Percentiles rank a stretch among this genome's conserved stretches.
Evolutionary conservation across 202 grass and related monocot species (phyloP).

Genomic region (Digitaria exilis): DNA sequence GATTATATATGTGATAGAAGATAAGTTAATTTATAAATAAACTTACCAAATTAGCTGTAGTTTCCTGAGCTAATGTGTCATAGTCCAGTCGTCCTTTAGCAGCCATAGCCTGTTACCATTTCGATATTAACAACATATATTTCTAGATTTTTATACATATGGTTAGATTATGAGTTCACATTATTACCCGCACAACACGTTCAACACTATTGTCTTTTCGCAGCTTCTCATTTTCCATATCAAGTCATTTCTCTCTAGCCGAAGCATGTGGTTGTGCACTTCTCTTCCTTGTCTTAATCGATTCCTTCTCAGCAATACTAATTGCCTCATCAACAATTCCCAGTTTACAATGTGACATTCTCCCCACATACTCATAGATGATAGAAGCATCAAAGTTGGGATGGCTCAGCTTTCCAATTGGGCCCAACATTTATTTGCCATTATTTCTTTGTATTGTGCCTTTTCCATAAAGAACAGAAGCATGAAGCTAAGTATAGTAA

Average conservation of each 20-base stretch:
- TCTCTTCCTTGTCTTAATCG: slow-evolving; percentile 1
- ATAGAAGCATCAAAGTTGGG: neutral
- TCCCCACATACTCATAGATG: slow-evolving; percentile 12
- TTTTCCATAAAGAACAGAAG: neutral
- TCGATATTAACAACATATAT: neutral
- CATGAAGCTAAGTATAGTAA: neutral
- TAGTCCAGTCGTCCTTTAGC: neutral
- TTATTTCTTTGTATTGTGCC: neutral
- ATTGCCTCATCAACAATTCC: neutral
- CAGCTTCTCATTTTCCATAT: neutral
- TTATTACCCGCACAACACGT: neutral
- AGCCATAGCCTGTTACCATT: neutral
- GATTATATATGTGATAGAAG: too few relatives aligned
- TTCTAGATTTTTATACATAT: neutral
- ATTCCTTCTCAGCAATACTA: neutral
- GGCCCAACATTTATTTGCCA: neutral
- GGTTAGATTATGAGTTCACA: neutral
- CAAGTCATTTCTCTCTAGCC: neutral
- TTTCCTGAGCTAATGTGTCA: neutral
- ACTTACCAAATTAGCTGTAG: neutral
- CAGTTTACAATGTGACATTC: neutral
- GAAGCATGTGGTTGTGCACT: neutral
- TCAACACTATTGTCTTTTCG: neutral
- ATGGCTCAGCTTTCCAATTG: neutral
- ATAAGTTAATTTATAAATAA: neutral